Evolutionary conservation across 192 early-diverging fungal genomes (phyloP).

Genomic region (Mortierella claussenii): DNA sequence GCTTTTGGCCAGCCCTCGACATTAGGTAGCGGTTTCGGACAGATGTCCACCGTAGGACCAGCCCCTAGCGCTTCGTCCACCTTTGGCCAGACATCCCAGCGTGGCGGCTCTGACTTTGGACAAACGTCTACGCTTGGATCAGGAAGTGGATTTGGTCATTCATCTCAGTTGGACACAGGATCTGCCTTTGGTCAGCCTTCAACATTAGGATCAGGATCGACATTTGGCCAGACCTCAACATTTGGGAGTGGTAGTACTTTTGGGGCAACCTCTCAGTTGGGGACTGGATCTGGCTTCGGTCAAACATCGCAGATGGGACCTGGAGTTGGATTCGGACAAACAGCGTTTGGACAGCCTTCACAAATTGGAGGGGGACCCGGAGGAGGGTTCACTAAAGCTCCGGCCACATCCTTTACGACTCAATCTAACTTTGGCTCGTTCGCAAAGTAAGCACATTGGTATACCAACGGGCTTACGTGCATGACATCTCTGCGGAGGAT

Average conservation of each 20-base stretch:
- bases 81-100: constrained; percentile 16
- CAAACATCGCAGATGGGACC: constrained; percentile 18
- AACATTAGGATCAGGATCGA: constrained; percentile 3
- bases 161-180: background rate
- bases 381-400: constrained; percentile 4
- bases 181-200: constrained; percentile 22
- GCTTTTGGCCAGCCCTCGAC: constrained; percentile 16
- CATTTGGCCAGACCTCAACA: constrained; percentile 28
- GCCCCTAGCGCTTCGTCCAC: background rate
- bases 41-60: background rate
- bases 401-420: constrained; percentile 11
- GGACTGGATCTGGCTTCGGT: constrained; percentile 23
- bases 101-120: constrained; percentile 12
- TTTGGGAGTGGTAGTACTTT: constrained; percentile 22
- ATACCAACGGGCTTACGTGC: too few species aligned
- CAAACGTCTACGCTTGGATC: background rate
- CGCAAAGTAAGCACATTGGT: constrained; percentile 23
- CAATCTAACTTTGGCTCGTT: constrained; percentile 51
- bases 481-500: too few species aligned
- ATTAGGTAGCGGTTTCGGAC: constrained; percentile 3
- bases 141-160: constrained; percentile 1
- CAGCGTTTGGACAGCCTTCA: constrained; percentile 17
- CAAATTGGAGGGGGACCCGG: constrained; percentile 2
- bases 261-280: constrained; percentile 23
- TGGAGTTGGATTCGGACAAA: constrained; percentile 21